phyloP scores from a whole-genome alignment of 2,329 filamentous ascomycete species.

The Beauveria rudraprayagi region DNA sequence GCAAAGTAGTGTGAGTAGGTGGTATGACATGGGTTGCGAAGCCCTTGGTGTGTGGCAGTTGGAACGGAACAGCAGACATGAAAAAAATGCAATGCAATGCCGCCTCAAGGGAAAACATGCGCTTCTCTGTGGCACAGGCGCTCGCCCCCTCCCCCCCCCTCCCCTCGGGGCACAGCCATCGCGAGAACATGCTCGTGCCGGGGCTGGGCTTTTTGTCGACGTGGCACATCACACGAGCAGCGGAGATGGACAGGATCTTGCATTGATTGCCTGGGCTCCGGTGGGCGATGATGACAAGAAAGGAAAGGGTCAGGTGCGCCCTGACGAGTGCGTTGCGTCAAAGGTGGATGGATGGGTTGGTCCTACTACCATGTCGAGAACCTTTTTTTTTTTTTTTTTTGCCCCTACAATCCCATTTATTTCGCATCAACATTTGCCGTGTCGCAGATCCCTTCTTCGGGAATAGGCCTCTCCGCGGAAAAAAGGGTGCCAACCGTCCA shows the following conservation, averaged over 20 bases:
- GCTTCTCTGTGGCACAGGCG: neutral
- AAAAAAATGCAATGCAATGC: too few species aligned
- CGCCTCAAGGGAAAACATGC: neutral
- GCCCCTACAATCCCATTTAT: too few species aligned
- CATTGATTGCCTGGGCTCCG: neutral
- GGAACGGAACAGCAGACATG: too few species aligned
- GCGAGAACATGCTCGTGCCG: neutral
- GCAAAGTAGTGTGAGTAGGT: too few species aligned
- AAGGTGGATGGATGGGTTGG: too few species aligned
- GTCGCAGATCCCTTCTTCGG: too few species aligned
- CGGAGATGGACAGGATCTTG: slow-evolving; percentile 7
- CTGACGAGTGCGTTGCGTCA: neutral
- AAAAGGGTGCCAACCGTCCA: too few species aligned
- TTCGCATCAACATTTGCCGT: too few species aligned
- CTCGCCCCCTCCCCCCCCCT: neutral
- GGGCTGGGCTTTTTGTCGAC: neutral
- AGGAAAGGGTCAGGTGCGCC: neutral
- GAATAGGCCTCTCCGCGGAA: too few species aligned
- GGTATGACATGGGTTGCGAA: too few species aligned
- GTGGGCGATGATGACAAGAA: neutral
- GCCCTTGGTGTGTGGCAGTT: too few species aligned
- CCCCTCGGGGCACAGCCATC: neutral
- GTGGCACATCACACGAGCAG: slow-evolving; percentile 10
- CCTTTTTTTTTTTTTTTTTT: neutral
- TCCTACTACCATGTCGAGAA: neutral